These are phyloP conservation scores for Fistulifera solaris DNA, from an alignment of 108 stramenopile genomes.

Conservation along the genomic window DNA sequence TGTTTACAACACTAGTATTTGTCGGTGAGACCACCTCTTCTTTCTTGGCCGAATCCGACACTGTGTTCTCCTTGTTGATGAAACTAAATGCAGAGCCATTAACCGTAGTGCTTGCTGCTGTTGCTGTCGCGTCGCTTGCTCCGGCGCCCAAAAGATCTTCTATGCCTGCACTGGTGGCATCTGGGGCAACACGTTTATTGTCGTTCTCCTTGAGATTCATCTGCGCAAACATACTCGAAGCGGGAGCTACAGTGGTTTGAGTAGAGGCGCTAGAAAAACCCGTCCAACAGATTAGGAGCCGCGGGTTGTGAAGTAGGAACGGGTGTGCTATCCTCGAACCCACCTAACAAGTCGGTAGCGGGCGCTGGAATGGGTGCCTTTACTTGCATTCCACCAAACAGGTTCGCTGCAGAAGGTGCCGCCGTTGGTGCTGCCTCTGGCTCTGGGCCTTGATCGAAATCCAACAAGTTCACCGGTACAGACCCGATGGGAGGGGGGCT, in stretches of 20 bases:
- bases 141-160: too few species aligned
- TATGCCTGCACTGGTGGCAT: neutral
- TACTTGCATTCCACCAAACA: constrained; percentile 19
- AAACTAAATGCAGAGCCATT: constrained; percentile 70
- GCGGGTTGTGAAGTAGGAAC: constrained; percentile 8
- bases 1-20: neutral
- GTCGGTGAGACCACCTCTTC: constrained; percentile 6
- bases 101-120: constrained; percentile 19
- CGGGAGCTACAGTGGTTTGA: constrained; percentile 2
- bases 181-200: neutral
- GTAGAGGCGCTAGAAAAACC: constrained; percentile 19
- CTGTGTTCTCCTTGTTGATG: constrained; percentile 34
- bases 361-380: neutral
- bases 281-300: constrained; percentile 1
- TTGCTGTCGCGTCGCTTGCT: neutral
- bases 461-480: constrained; percentile 48
- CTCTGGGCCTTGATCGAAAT: constrained; percentile 47
- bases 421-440: constrained; percentile 4
- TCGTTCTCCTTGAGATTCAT: constrained; percentile 24
- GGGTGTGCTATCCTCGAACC: neutral
- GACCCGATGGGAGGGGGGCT: constrained; percentile 34
- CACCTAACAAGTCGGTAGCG: constrained; percentile 2
- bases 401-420: neutral
- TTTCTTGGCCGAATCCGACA: neutral
- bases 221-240: constrained; percentile 37